Evolutionary conservation across 805 yeast species (phyloP), one percentile per base, ranked within the genome.

Genomic region (Candida corydali): DNA sequence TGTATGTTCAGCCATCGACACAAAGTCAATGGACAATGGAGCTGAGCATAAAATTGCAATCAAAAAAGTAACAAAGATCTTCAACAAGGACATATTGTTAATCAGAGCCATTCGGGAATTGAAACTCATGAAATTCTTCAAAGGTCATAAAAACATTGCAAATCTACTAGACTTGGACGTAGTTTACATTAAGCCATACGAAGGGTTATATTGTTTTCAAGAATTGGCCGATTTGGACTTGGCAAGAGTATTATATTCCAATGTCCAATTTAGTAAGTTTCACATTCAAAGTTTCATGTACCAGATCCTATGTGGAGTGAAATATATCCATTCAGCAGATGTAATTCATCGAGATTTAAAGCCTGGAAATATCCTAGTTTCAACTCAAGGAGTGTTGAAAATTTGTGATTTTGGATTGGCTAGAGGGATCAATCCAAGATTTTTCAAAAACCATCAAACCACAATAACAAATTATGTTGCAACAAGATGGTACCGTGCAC

Each of bases 321-420:
- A 86, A 53, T 89, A 86, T 52, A 82, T 89, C 34, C 98, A 89
- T 58, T 79, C 93, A 5, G 96, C 96, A 1, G 88, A 86, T 47
- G 95, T 89, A 8, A 82, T 89, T 37, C 98, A 89, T 55, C 70
- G 98, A 39, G 98, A 89, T 55, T 71, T 89, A 44, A 89, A 89
- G 58, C 97, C 97, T 0, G 94, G 95, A 0, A 89, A 89, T 55
- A 80, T 89, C 3, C 65, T 89, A 39, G 84, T 88, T 14, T 78
- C 86, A 4, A 57, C 76, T 2, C 79, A 78, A 37, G 97, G 98
- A 0, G 65, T 59, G 4, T 61, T 89, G 33, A 89, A 89, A 53
- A 86, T 89, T 12, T 87, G 97, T 59, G 98, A 89, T 61, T 89
- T 89, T 66, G 98, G 98, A 0, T 65, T 89, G 24, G 95, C 97